phyloP scores from a whole-genome alignment of 164 flowering plant species.

The Echeveria elegans region DNA sequence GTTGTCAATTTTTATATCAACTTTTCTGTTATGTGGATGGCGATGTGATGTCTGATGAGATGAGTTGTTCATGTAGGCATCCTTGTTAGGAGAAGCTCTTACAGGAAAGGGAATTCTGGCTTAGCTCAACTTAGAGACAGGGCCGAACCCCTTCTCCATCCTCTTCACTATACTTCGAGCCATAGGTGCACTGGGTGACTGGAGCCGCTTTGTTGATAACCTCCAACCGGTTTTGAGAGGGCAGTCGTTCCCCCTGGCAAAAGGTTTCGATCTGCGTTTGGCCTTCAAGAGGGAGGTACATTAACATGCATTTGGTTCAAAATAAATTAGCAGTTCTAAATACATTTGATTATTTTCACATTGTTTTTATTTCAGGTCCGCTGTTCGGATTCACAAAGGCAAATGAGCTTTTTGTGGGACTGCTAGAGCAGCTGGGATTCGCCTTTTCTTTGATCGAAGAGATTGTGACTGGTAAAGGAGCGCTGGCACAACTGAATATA shows the following conservation, averaged over 20 bases:
- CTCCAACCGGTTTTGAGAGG: constrained; percentile 55
- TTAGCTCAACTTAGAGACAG: constrained; percentile 86
- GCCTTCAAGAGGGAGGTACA: constrained; percentile 82
- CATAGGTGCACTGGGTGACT: constrained; percentile 89
- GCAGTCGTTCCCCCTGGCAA: constrained; percentile 88
- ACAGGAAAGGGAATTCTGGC: constrained; percentile 96
- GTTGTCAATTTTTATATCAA: too few species aligned
- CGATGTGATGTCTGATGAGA: constrained; percentile 13
- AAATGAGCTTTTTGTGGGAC: constrained; percentile 93
- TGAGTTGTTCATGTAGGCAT: constrained; percentile 42
- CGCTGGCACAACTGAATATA: constrained; percentile 82
- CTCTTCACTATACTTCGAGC: constrained; percentile 90
- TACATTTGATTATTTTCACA: not conserved
- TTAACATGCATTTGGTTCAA: not conserved
- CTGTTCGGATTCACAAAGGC: constrained; percentile 92
- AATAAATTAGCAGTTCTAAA: too few species aligned
- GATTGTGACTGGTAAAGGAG: constrained; percentile 93
- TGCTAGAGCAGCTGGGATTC: constrained; percentile 89
- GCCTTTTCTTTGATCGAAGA: constrained; percentile 95
- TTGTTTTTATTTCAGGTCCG: constrained; percentile 43
- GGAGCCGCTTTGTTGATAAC: constrained; percentile 84
- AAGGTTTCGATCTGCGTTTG: constrained; percentile 50
- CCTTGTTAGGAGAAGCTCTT: constrained; percentile 80
- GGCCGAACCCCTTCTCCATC: constrained; percentile 97
- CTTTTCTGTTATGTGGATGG: too few species aligned